Evolutionary conservation across 805 yeast genomes (phyloP).

Genomic region (Myxozyma geophila): DNA sequence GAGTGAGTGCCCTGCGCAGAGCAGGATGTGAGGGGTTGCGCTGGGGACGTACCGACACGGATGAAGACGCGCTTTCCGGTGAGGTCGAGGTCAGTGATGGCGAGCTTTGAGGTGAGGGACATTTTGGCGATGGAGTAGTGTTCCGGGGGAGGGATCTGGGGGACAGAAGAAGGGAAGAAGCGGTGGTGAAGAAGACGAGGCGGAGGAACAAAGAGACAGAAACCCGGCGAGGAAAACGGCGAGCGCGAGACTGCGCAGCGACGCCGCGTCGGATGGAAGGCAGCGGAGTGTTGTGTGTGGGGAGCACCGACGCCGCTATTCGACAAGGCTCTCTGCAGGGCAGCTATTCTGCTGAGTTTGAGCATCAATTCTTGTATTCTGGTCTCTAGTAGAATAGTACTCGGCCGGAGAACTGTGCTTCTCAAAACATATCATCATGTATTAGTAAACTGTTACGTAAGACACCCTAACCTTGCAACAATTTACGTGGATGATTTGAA

Average conservation of each 20-base stretch:
- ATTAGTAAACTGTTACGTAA: no score
- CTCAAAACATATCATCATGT: no score
- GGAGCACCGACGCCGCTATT: no score
- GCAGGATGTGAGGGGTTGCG: neutral
- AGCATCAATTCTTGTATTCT: no score
- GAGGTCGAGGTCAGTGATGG: slow-evolving; percentile 88
- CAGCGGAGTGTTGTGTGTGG: neutral
- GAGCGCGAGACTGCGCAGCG: neutral
- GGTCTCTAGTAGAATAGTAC: no score
- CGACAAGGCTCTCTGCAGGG: no score
- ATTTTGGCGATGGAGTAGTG: slow-evolving; percentile 47
- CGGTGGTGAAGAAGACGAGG: neutral
- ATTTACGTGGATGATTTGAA: no score
- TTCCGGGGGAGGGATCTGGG: neutral
- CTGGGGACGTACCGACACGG: slow-evolving; percentile 75
- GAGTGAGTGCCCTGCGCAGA: neutral
- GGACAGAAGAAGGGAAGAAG: slow-evolving; percentile 1
- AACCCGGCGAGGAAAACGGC: neutral
- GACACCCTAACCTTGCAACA: no score
- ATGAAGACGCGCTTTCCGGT: slow-evolving; percentile 94
- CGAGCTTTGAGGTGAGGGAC: slow-evolving; percentile 93
- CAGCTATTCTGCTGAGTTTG: no score
- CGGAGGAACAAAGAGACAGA: neutral
- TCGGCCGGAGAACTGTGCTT: no score
- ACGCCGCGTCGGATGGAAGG: slow-evolving; percentile 8